Evolutionary conservation across 2,329 filamentous ascomycete species (phyloP), one percentile per base, ranked within the genome.

Genomic region (Colletotrichum sp.): DNA sequence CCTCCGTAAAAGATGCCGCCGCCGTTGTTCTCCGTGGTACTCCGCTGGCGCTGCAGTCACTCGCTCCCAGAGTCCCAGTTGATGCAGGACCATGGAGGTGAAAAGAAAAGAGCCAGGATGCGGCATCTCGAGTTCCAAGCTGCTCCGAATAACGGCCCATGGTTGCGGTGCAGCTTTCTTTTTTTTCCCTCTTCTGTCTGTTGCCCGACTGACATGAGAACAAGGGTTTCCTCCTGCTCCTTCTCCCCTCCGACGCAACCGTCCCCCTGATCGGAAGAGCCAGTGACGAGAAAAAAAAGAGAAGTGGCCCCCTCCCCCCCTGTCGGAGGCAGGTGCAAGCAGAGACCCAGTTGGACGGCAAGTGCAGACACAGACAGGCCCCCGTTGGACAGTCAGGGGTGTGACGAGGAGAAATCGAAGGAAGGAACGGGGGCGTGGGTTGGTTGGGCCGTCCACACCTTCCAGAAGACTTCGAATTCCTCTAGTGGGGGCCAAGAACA

Each of bases 381-480:
- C 63, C 63, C 12, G 21, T 26, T 52, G 24, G 55, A 13, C 36
- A 48, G 24, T 48, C 65, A 34, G 65, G 67, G 70, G 55, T 67
- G 61, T 39, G 36, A 55, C 61, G 55, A 66, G 61, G 61, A 12
- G 61, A 24, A 36, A 63, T 69, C 55, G 71, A 71, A 71, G 32
- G 66, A 65, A 64, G 61, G 60, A 64, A 64, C 30, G 30, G 61
- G 32, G 32, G 15, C 18, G 21, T 57, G 34, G 60, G 43, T 59
- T 61, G 48, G 59, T 8, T 36, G 34, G 60, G 26, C 60, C 55
- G 59, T 39, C 73, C 73, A 75, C 64, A 57, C 61, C 73, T 75
- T 75, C 73, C 70, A 75, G 73, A 75, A 75, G 55, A 52, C 59
- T 75, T 75, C 73, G 57, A 64, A 65, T 34, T 32, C n/a, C 43